Conservation (phyloP, 495 filamentous ascomycete species). For the Pyrenopolyporus hunteri region DNA sequence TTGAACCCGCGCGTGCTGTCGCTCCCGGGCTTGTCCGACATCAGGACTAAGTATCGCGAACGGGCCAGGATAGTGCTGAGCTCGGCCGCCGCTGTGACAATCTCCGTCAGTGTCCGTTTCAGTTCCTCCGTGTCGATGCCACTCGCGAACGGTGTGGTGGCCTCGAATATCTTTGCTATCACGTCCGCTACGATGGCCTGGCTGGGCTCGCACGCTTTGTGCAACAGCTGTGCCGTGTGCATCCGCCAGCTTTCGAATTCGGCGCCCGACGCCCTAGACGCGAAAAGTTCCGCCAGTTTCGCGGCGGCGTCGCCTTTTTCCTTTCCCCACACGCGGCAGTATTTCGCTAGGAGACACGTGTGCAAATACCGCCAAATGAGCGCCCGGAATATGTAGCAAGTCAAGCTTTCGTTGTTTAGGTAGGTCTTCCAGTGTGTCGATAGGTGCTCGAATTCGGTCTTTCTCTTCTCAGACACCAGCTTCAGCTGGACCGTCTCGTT, state of each 20-base stretch:
- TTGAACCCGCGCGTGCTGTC: conserved; percentile 32
- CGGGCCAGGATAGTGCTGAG: conserved; percentile 27
- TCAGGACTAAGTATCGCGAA: conserved; percentile 24
- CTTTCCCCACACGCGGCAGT: conserved; percentile 37
- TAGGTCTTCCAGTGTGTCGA: conserved; percentile 39
- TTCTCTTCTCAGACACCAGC: conserved; percentile 17
- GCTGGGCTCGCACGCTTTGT: conserved; percentile 20
- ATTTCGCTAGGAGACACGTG: conserved; percentile 25
- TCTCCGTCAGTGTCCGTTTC: conserved; percentile 7
- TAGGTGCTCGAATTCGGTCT: conserved; percentile 29
- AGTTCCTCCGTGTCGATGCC: conserved; percentile 9
- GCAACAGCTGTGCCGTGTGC: conserved; percentile 29
- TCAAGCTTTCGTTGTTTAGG: conserved; percentile 19
- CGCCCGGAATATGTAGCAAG: conserved; percentile 35
- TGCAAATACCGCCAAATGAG: conserved; percentile 41
- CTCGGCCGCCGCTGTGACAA: conserved; percentile 26
- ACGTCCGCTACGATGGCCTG: conserved; percentile 10
- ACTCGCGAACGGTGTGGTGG: conserved; percentile 12
- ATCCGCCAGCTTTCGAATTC: conserved; percentile 30
- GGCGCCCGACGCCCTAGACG: conserved; percentile 8
- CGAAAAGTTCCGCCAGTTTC: conserved; percentile 11
- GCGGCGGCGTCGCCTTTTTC: conserved; percentile 19
- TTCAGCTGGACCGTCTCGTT: conserved; percentile 12
- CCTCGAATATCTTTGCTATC: conserved; percentile 10
- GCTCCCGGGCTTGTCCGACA: conserved; percentile 36